Base-by-base conservation (phyloP, 805 yeast species). In the Zygosaccharomyces bisporus region DNA sequence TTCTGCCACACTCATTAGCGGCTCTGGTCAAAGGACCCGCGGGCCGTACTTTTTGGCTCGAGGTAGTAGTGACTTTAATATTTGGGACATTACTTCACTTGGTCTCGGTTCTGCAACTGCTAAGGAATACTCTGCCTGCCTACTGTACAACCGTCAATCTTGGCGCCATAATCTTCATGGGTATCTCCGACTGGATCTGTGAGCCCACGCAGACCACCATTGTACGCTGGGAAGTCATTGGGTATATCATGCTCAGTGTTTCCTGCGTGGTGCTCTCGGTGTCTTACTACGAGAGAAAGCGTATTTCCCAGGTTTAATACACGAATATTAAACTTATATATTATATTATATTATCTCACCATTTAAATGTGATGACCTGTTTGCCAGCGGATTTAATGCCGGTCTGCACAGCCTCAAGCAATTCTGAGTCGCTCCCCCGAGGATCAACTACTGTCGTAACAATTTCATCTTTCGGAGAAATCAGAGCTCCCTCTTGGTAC, bases 401-500 rank as follows among this genome's bases (percentile, higher is more conserved):
- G 6, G 61, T 48, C 47, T 68, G 60, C 54, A 77, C 74, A 13
- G 66, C 58, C 7, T 67, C 60, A 19, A 74, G 57, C 19, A 77
- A 61, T 41, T 73, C 70, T 3, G 68, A 74, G 39, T 69, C 75
- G 8, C 48, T 34, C 5, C 45, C 49, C 8, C 44, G 46, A 34
- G 67, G 66, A 17, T 57, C 57, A 50, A 67, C 67, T 9, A 68
- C 57, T 29, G 66, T 56, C 20, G 67, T 58, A 37, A 65, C 58
- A n/a, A 64, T 56, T 36, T 76, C 73, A 21, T 68, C 64, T 43
- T 62, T 67, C 1, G 79, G 75, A 6, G 78, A 75, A 23, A 73
- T 76, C 23, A 86, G 61, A 43, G 77, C 71, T n/a, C 83, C 84
- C 2, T 68, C 57, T 41, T 79, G 69, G 63, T 81, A 83, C 52